phyloP scores from a whole-genome alignment of 1,284 basidiomycete genomes.

The Cutaneotrichosporon spelunceum region DNA sequence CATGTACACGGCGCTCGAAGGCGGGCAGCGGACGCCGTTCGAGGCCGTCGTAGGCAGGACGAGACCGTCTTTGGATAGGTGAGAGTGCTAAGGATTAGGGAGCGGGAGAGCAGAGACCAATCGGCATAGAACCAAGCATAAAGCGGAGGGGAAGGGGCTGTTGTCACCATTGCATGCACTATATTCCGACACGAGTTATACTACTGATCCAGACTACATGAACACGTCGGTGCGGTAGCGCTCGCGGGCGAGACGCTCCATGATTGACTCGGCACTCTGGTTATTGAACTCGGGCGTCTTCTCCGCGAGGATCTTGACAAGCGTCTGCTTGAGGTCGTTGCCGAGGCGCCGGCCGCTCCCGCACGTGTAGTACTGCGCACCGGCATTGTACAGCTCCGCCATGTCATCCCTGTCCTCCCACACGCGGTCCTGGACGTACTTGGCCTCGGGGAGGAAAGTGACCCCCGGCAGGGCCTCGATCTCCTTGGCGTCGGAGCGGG shows the following conservation, averaged over 20 bases:
- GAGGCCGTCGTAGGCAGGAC: neutral
- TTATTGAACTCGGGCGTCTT: neutral
- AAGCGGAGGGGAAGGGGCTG: neutral
- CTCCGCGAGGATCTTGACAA: conserved; percentile 19
- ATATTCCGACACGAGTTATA: too few relatives aligned
- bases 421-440: conserved; percentile 50
- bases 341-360: conserved; percentile 42
- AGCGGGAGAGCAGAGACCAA: neutral
- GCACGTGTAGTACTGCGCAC: conserved; percentile 57
- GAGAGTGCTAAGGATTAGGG: too few relatives aligned
- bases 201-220: conserved; percentile 30
- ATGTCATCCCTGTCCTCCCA: conserved; percentile 55
- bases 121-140: neutral
- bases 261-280: conserved; percentile 9
- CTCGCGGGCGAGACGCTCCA: conserved; percentile 12
- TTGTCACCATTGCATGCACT: neutral
- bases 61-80: too few relatives aligned
- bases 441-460: conserved; percentile 1
- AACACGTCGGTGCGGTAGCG: conserved; percentile 21
- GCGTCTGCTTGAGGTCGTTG: conserved; percentile 16
- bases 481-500: conserved; percentile 29
- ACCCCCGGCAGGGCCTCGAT: conserved; percentile 3
- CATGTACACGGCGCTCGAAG: neutral
- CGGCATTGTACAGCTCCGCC: conserved; percentile 43
- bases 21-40: neutral